Evolutionary conservation across 805 yeast genomes (phyloP), one percentile per base, ranked within the genome.

Genomic region (Candida nemodendra): DNA sequence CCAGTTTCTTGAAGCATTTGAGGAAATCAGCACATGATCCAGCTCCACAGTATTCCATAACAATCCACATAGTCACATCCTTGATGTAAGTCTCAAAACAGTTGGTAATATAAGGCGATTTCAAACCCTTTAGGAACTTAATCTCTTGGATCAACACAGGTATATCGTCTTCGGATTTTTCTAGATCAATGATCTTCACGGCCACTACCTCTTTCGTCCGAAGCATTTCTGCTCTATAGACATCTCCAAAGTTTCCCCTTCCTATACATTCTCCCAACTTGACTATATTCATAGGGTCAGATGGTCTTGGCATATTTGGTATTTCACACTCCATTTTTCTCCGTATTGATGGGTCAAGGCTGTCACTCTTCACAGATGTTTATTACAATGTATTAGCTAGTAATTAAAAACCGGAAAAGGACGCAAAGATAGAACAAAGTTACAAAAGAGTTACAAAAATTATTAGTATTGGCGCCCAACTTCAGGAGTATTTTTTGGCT

Each of bases 41-140:
- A 19, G 95, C 97, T 9, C 91, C 96, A 61, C 98, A 93, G 56
- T 76, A 88, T 59, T 91, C 99, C 96, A 93, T 87, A 4, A 82
- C 82, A 32, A 91, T 85, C 83, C 89, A 90, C 78, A 93, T 77
- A 5, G 77, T 71, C 29, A 78, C 77, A 30, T 79, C 87, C 30
- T 71, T 67, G 4, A 83, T 59, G 53, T 78, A 76, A 1, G 96
- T 79, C 32, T 79, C 80, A 51, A 66, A 71, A 55, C 80, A 79
- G 28, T 71, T 69, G 2, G 93, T 87, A 36, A 93, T 78, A 51
- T 74, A 76, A 1, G 75, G 76, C n/a, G 83, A 78, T 33, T 69
- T 69, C 40, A 90, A 61, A 34, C 78, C 78, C 15, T 85, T 76
- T 18, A 93, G 65, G 45, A 90, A 78, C 34, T 76, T 78, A 37